These are phyloP conservation scores for Hypocreales sp. DNA, from an alignment of 2,329 filamentous ascomycete species.

Conservation along the genomic window DNA sequence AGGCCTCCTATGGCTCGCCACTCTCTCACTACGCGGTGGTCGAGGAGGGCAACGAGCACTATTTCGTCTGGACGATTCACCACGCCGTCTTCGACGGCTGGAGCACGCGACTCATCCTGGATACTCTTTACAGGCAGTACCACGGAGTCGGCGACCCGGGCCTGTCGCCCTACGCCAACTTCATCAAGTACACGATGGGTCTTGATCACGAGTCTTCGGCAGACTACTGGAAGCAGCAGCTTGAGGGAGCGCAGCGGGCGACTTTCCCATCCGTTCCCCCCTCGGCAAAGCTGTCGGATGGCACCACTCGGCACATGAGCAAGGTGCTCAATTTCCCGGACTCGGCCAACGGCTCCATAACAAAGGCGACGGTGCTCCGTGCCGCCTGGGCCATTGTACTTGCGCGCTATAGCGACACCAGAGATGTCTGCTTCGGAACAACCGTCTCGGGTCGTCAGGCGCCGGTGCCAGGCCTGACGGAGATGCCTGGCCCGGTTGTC, in stretches of 20 bases:
- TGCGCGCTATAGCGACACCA: slow-evolving; percentile 5
- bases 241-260: slow-evolving; percentile 25
- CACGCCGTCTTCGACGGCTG: slow-evolving; percentile 43
- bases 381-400: slow-evolving; percentile 27
- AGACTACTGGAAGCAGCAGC: slow-evolving; percentile 28
- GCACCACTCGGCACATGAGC: slow-evolving; percentile 4
- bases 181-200: slow-evolving; percentile 29
- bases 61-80: slow-evolving; percentile 38
- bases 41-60: slow-evolving; percentile 13
- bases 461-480: slow-evolving; percentile 7
- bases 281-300: slow-evolving; percentile 14
- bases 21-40: slow-evolving; percentile 30
- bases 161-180: slow-evolving; percentile 29
- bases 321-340: slow-evolving; percentile 17
- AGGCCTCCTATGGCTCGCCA: slow-evolving; percentile 25
- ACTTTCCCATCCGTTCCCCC: slow-evolving; percentile 26
- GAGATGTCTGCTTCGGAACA: slow-evolving; percentile 11
- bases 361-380: slow-evolving; percentile 34
- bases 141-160: slow-evolving; percentile 14
- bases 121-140: slow-evolving; percentile 30
- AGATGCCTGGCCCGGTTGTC: slow-evolving; percentile 8
- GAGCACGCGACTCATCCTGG: slow-evolving; percentile 34
- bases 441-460: slow-evolving; percentile 11
- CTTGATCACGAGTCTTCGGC: slow-evolving; percentile 24
- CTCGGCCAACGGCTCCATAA: background rate